phyloP scores from a whole-genome alignment of 805 yeast genomes.

The Candida berthetii region DNA sequence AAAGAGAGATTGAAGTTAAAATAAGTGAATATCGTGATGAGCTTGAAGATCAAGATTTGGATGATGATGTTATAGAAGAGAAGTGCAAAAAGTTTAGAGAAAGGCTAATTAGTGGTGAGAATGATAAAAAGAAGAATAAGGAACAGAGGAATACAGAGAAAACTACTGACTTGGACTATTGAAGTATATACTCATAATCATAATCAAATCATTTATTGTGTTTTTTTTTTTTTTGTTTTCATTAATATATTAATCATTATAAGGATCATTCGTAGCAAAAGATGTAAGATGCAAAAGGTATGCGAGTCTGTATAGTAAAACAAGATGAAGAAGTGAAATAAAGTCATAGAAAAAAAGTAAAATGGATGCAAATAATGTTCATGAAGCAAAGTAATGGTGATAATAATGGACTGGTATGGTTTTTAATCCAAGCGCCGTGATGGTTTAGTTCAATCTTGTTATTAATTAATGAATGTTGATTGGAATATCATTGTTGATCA shows the following conservation, averaged over 20 bases:
- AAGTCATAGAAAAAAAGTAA: no score
- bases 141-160: slow-evolving; percentile 5
- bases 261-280: no score
- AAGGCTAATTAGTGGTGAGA: slow-evolving; percentile 8
- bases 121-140: slow-evolving; percentile 6
- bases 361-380: neutral
- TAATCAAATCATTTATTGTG: no score
- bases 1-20: slow-evolving; percentile 22
- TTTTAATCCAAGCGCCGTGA: no score
- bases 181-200: no score
- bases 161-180: neutral
- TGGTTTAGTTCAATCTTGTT: no score
- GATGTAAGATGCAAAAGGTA: no score
- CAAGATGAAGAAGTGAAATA: no score
- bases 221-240: neutral
- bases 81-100: slow-evolving; percentile 23
- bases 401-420: no score
- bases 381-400: neutral
- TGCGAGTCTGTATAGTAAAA: no score
- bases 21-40: slow-evolving; percentile 45
- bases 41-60: slow-evolving; percentile 39
- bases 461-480: no score
- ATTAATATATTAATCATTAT: slow-evolving; percentile 1
- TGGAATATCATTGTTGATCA: slow-evolving; percentile 15
- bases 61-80: slow-evolving; percentile 29